Base-by-base conservation (phyloP, 306 rosid genomes). In the Glycyrrhiza uralensis region DNA sequence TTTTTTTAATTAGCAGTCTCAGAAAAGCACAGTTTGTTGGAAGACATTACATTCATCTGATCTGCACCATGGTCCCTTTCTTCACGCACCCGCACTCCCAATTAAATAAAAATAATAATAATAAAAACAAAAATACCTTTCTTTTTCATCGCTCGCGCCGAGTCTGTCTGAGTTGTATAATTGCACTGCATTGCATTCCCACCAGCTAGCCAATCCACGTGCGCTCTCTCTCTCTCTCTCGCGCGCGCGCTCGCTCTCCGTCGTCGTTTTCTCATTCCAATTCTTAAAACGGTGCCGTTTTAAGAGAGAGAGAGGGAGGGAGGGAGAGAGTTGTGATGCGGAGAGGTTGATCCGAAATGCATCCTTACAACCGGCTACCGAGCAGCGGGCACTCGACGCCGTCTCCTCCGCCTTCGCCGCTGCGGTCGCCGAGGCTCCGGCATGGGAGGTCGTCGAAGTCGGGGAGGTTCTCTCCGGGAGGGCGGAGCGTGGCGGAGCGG, bases 381-480 rank as follows among this genome's bases (percentile, higher is more conserved):
- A 86, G 84, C 72, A 89, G 98, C 71, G 98, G 98, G 62, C 98
- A 91, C 80, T 79, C 85, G 55, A 85, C 96, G 57, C 98, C 98
- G 30, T 91, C 98, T 9, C 90, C 98, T 35, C 98, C 98, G 28
- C 79, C 60, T 49, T 94, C 98, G 4, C 97, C 98, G 13, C 85
- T 83, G 18, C 88, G 97, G 30, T 94, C 98, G 0, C 98, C 98
- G 17, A 82, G 98, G 57, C 77, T 82, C 60, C 89, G 96, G 19
- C 95, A 82, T 73, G 76, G 79, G 33, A 80, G 92, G 63, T 84
- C 92, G 63, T 84, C 92, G 3, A 93, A 85, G 51, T 19, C 79
- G 18, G 96, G 88, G 2, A 84, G 89, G 72, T 83, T 86, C 61
- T 69, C 88, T 67, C 80, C 86, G 28, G 52, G 82, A 19, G 68